phyloP scores from a whole-genome alignment of 192 early-diverging fungal genomes.

The Phlyctochytrium arcticum region DNA sequence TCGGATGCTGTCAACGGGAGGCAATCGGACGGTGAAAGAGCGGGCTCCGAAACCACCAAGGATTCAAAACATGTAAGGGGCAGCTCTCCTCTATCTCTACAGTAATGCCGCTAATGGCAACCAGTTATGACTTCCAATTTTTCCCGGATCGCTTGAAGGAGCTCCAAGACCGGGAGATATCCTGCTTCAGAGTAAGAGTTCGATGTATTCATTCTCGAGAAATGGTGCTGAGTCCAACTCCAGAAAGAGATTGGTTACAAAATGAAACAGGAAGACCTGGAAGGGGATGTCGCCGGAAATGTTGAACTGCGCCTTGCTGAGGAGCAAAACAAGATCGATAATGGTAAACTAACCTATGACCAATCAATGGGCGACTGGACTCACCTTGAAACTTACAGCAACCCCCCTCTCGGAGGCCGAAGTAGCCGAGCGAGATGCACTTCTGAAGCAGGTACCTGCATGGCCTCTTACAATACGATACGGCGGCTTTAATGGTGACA shows the following conservation, averaged over 20 bases:
- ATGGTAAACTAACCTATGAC: slow-evolving; percentile 28
- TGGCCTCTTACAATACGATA: no score
- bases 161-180: slow-evolving; percentile 78
- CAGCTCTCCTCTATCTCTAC: slow-evolving; percentile 3
- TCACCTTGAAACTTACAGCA: slow-evolving; percentile 40
- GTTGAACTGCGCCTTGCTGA: slow-evolving; percentile 53
- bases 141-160: slow-evolving; percentile 72
- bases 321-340: slow-evolving; percentile 83
- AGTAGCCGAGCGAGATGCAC: slow-evolving; percentile 61
- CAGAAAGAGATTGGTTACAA: slow-evolving; percentile 71
- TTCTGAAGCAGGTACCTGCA: slow-evolving; percentile 25
- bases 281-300: slow-evolving; percentile 37
- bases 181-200: slow-evolving; percentile 48
- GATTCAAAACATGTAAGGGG: slow-evolving; percentile 6
- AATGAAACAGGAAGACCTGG: slow-evolving; percentile 43
- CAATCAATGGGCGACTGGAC: background rate
- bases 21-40: slow-evolving; percentile 23
- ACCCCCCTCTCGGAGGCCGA: slow-evolving; percentile 91
- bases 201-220: no score
- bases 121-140: slow-evolving; percentile 89
- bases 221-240: background rate
- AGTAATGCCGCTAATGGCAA: background rate
- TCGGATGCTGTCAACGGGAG: slow-evolving; percentile 9
- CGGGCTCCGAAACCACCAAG: slow-evolving; percentile 33
- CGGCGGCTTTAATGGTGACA: no score